Conservation (phyloP, 176 grass and related monocot species). For the Zoysia pacifica region DNA sequence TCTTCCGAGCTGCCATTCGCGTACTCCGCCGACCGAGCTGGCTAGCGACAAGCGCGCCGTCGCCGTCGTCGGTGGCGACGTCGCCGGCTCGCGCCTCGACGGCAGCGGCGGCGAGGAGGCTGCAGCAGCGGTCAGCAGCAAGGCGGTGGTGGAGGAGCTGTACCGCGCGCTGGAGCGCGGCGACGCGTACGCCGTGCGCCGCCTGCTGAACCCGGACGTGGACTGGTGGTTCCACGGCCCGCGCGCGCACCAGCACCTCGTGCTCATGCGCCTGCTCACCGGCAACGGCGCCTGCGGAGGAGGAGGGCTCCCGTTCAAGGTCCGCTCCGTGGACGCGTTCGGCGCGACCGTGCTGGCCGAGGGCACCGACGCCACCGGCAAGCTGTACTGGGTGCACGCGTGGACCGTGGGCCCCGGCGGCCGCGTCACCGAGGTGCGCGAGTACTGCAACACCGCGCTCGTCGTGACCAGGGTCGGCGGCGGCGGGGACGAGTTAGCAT, state of each 20-base stretch:
- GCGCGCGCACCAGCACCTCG: conserved; percentile 63
- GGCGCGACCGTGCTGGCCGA: conserved; percentile 74
- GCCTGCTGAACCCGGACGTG: conserved; percentile 71
- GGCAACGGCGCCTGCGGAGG: conserved; percentile 20
- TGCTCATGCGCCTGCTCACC: conserved; percentile 80
- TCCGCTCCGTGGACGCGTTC: conserved; percentile 48
- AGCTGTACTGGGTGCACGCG: conserved; percentile 73
- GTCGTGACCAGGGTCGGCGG: conserved; percentile 62
- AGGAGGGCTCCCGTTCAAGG: conserved; percentile 49
- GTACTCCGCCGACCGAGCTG: conserved; percentile 26
- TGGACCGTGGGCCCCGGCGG: conserved; percentile 76
- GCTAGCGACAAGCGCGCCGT: background rate
- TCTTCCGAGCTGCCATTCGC: background rate
- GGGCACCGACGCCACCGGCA: conserved; percentile 50
- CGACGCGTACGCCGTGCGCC: conserved; percentile 54
- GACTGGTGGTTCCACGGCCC: conserved; percentile 98
- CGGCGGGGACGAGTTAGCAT: background rate
- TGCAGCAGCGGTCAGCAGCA: conserved; percentile 38
- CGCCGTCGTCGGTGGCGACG: background rate
- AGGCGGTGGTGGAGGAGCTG: conserved; percentile 67
- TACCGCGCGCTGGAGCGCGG: conserved; percentile 66
- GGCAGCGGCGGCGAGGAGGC: too few relatives aligned
- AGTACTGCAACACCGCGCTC: conserved; percentile 88
- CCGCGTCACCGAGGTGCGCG: conserved; percentile 65
- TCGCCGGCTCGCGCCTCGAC: background rate